phyloP scores from a whole-genome alignment of 2,329 filamentous ascomycete species.

The Emergomyces pasteurianus region DNA sequence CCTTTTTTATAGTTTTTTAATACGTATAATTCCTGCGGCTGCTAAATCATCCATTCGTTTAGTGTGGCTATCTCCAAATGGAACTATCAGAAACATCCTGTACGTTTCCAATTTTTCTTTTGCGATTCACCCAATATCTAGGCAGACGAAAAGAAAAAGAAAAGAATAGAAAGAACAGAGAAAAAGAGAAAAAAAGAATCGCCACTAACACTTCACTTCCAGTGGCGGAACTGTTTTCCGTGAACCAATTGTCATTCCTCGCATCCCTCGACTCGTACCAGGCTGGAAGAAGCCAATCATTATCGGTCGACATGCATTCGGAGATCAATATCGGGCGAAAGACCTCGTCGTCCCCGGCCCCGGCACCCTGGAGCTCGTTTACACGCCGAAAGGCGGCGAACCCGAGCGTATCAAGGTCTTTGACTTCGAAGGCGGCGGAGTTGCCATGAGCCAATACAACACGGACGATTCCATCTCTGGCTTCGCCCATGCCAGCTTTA shows the following conservation, averaged over 20 bases:
- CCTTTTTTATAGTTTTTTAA: too few species aligned
- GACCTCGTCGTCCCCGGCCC: slow-evolving; percentile 72
- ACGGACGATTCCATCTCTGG: slow-evolving; percentile 89
- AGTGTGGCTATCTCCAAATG: slow-evolving; percentile 99
- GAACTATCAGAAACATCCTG: slow-evolving; percentile 60
- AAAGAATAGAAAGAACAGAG: too few species aligned
- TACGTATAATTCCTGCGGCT: too few species aligned
- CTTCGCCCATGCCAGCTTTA: slow-evolving; percentile 94
- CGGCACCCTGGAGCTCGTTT: slow-evolving; percentile 90
- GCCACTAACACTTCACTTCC: slow-evolving; percentile 13
- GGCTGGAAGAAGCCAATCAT: slow-evolving; percentile 99
- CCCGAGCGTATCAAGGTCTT: slow-evolving; percentile 81
- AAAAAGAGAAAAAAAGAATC: too few species aligned
- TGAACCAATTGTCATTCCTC: slow-evolving; percentile 92
- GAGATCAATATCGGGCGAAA: slow-evolving; percentile 96
- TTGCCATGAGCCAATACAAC: slow-evolving; percentile 96
- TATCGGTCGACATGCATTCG: slow-evolving; percentile 95
- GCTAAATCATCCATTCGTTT: slow-evolving; percentile 9
- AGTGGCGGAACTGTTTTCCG: slow-evolving; percentile 93
- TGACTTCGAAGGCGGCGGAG: slow-evolving; percentile 74
- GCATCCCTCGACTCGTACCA: slow-evolving; percentile 83
- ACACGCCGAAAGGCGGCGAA: slow-evolving; percentile 67
- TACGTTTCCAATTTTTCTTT: slow-evolving; percentile 19
- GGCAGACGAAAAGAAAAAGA: neutral
- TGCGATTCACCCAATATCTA: neutral